Evolutionary conservation across 179 eudicot genomes (phyloP).

Genomic region (Heliamphora ciliata): DNA sequence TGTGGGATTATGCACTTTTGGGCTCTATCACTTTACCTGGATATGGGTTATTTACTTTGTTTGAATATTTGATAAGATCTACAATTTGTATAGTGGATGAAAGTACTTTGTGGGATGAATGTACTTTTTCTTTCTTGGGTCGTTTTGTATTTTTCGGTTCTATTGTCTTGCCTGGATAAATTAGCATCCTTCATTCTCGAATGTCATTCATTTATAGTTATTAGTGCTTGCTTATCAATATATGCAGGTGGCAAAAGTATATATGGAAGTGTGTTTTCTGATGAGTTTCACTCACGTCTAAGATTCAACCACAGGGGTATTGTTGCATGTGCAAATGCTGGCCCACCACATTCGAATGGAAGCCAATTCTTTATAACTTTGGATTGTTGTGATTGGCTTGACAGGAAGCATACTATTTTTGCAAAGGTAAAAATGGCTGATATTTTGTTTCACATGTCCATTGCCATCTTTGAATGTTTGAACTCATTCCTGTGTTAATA

Average conservation of each 20-base stretch:
- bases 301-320: constrained; percentile 94
- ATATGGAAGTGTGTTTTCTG: constrained; percentile 67
- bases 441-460: constrained; percentile 6
- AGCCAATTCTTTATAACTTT: constrained; percentile 86
- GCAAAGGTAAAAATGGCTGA: constrained; percentile 55
- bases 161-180: constrained; percentile 3
- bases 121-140: neutral
- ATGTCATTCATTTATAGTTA: neutral
- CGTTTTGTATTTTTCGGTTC: neutral
- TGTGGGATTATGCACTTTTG: neutral
- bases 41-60: neutral
- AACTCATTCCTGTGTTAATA: constrained; percentile 24
- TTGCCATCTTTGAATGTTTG: neutral
- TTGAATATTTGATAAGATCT: neutral
- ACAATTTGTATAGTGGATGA: neutral
- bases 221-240: constrained; percentile 9
- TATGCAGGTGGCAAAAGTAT: constrained; percentile 89
- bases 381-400: constrained; percentile 98
- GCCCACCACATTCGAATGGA: constrained; percentile 79
- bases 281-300: constrained; percentile 89
- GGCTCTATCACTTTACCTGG: neutral
- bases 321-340: constrained; percentile 93
- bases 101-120: no score
- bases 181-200: neutral
- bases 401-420: constrained; percentile 88